phyloP scores from a whole-genome alignment of 257 asterid genomes.

The Parsonsia alboflavescens region DNA sequence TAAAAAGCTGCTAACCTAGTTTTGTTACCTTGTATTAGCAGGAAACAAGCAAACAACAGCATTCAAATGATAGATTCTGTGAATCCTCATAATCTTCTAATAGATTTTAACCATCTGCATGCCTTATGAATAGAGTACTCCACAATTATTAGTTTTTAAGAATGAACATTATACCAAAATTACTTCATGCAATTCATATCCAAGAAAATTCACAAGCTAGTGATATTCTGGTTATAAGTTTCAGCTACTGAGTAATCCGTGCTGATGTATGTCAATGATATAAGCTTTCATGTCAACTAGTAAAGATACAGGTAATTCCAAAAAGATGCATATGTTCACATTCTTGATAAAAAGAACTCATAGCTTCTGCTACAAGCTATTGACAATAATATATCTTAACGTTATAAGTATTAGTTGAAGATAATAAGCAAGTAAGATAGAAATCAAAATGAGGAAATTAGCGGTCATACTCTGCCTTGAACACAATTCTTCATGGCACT shows the following conservation, averaged over 20 bases:
- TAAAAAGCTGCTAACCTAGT: neutral
- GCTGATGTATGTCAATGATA: neutral
- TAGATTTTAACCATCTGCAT: neutral
- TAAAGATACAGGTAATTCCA: neutral
- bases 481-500: constrained; percentile 91
- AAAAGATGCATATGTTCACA: neutral
- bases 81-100: neutral
- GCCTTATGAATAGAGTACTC: neutral
- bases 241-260: neutral
- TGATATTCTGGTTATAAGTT: neutral
- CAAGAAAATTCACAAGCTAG: neutral
- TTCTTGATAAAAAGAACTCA: neutral
- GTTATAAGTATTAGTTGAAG: neutral
- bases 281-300: neutral
- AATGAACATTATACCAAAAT: neutral
- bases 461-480: constrained; percentile 62
- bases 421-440: neutral
- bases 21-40: neutral
- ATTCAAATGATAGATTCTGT: neutral
- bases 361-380: neutral
- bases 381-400: neutral
- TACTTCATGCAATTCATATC: neutral
- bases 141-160: neutral
- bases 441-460: neutral
- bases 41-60: neutral